These are phyloP conservation scores for Penicillium sp. DNA, from an alignment of 2,329 filamentous ascomycete genomes.

Conservation along the genomic window DNA sequence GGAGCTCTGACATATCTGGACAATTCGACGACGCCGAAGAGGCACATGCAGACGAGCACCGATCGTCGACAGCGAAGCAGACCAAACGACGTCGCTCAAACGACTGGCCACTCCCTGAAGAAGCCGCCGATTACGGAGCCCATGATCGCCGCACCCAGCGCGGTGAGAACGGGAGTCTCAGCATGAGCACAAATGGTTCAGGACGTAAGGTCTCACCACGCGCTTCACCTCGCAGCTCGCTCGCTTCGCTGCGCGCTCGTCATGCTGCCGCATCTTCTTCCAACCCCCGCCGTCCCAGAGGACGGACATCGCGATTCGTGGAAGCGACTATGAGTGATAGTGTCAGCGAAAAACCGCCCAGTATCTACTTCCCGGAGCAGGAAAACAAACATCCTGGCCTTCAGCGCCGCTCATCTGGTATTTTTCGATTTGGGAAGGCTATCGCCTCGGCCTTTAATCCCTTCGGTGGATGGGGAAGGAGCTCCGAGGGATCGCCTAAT, in stretches of 20 bases:
- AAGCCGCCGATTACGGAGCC: conserved; percentile 20
- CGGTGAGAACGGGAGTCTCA: conserved; percentile 4
- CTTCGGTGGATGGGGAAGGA: conserved; percentile 48
- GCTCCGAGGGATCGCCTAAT: conserved; percentile 33
- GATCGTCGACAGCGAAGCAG: conserved; percentile 29
- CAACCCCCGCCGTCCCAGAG: conserved; percentile 34
- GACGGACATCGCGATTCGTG: conserved; percentile 63
- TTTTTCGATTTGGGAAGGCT: conserved; percentile 57
- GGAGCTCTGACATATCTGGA: conserved; percentile 34
- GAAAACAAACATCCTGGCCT: conserved; percentile 25
- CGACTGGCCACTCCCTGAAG: conserved; percentile 44
- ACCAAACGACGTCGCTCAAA: conserved; percentile 46
- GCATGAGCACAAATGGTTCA: neutral
- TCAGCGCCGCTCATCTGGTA: conserved; percentile 42
- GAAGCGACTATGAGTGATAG: conserved; percentile 89
- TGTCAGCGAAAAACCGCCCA: conserved; percentile 67
- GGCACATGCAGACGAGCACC: conserved; percentile 19
- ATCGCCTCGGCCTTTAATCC: conserved; percentile 56
- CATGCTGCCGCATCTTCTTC: conserved; percentile 16
- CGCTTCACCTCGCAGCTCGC: conserved; percentile 19
- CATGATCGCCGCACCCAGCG: conserved; percentile 11
- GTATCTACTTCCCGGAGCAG: conserved; percentile 57
- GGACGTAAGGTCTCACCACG: conserved; percentile 16
- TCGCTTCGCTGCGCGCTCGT: conserved; percentile 18
- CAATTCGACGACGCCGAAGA: conserved; percentile 39